Evolutionary conservation across 2,329 filamentous ascomycete species (phyloP), one percentile per base, ranked within the genome.

Genomic region (Stagonosporopsis vannaccii): DNA sequence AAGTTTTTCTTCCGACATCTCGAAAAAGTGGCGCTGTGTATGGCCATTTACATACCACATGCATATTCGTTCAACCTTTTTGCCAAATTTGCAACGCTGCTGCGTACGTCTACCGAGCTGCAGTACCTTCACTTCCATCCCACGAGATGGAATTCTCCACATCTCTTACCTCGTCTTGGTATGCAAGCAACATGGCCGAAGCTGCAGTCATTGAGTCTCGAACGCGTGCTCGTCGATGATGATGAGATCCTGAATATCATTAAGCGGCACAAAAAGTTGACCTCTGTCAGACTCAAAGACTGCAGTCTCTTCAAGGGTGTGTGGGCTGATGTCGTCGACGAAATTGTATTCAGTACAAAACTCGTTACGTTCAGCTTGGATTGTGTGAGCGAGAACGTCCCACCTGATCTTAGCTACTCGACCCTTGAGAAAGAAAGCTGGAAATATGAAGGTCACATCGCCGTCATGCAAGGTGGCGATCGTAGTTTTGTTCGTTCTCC

Each of bases 261-360:
- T 25, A 15, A 32, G 17, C 60, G 70, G 28, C 65, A 72, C 50
- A 59, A 56, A 11, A 41, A 56, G 4, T 59, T 74, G 3, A 35
- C 9, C 6, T 52, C 56, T 4, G 20, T 69, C 3, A 37, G 25
- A 1, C 63, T 72, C 35, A 44, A 40, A 2, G 30, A 47, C 13
- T 70, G 55, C 41, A 61, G 57, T 37, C 51, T 73, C 2, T 28
- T 42, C 6, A 30, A 46, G 8, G 70, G 70, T 9, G 9, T 33
- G 2, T 73, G 71, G 70, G 60, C 63, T 7, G 63, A 69, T 12
- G 17, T 73, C 20, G 68, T 71, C 1, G 65, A 72, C 23, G 61
- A 71, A 20, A 61, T 71, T 5, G 35, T 71, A 4, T 62, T 61
- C 20, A 56, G 51, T 17, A 61, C 69, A 1, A 49, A 40, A 7